These are phyloP conservation scores for Epichloe bromicola DNA, from an alignment of 2,329 filamentous ascomycete genomes.

Conservation along the genomic window DNA sequence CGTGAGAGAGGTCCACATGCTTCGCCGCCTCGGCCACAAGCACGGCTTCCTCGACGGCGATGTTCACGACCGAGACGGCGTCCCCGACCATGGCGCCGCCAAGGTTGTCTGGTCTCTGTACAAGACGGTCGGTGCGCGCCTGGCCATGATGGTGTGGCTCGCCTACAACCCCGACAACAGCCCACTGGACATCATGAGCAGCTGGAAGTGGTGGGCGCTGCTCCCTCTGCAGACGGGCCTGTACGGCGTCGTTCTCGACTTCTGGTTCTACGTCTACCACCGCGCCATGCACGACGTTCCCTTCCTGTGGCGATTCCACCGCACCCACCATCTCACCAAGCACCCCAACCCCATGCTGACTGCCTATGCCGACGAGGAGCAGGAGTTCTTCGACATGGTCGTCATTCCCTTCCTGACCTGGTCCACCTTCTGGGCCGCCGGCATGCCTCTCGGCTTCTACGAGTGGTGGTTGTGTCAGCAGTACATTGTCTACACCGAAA, in stretches of 20 bases:
- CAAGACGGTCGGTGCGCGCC: conserved; percentile 20
- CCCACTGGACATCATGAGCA: conserved; percentile 5
- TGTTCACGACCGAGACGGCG: conserved; percentile 12
- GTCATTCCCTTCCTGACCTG: conserved; percentile 26
- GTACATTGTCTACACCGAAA: conserved; percentile 27
- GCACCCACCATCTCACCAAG: conserved; percentile 31
- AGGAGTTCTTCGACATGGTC: conserved; percentile 28
- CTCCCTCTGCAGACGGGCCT: conserved; percentile 21
- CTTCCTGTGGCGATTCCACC: conserved; percentile 28
- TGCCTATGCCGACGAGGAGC: conserved; percentile 26
- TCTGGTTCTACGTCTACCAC: conserved; percentile 28
- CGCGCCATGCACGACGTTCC: conserved; percentile 28
- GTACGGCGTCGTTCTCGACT: conserved; percentile 20
- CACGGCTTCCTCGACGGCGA: conserved; percentile 31
- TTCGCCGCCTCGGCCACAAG: conserved; percentile 24
- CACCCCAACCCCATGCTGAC: conserved; percentile 20
- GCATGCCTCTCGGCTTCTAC: conserved; percentile 31
- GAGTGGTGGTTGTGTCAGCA: conserved; percentile 32
- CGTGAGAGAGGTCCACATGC: conserved; percentile 24
- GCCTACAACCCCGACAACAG: conserved; percentile 14
- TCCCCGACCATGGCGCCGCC: conserved; percentile 26
- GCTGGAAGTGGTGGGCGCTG: conserved; percentile 17
- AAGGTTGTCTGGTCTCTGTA: conserved; percentile 22
- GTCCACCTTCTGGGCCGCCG: conserved; percentile 17
- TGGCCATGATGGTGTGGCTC: conserved; percentile 20